phyloP scores from a whole-genome alignment of 2,329 filamentous ascomycete species.

The Penicillium freii region DNA sequence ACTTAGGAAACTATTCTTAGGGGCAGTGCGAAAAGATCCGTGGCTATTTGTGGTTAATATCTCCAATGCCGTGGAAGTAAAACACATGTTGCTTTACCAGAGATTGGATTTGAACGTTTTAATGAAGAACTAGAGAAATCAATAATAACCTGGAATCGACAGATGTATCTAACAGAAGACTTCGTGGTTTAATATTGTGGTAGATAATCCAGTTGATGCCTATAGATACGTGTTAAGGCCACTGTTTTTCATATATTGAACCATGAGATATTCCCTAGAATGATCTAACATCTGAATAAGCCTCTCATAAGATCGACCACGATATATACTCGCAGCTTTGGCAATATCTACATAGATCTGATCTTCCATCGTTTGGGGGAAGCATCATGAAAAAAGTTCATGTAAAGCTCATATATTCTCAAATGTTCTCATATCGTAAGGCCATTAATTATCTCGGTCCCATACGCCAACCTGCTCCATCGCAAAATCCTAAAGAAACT shows the following conservation, averaged over 20 bases:
- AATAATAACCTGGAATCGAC: constrained; percentile 41
- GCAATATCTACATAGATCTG: constrained; percentile 15
- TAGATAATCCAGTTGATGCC: constrained; percentile 37
- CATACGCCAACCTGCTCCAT: background rate
- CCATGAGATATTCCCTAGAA: constrained; percentile 14
- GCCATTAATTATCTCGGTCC: background rate
- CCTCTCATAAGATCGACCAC: constrained; percentile 13
- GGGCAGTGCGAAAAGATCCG: too few species aligned
- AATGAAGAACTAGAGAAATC: constrained; percentile 18
- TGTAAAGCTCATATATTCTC: background rate
- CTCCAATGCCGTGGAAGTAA: too few species aligned
- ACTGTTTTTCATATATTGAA: constrained; percentile 18
- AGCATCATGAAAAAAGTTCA: background rate
- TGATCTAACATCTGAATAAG: constrained; percentile 13
- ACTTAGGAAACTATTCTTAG: too few species aligned
- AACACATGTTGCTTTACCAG: too few species aligned
- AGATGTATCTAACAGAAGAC: constrained; percentile 39
- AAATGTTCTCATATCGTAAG: background rate
- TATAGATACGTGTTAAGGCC: constrained; percentile 18
- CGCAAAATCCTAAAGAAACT: background rate
- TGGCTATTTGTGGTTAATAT: too few species aligned
- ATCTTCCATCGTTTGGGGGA: constrained; percentile 13
- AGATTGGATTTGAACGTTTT: too few species aligned
- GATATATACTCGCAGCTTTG: constrained; percentile 19
- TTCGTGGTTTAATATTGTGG: constrained; percentile 42